A percentile compares a stretch with the other conserved stretches of the same genome.
phyloP scores from a whole-genome alignment of 1,284 basidiomycete genomes.

The Exobasidium rhododendri region DNA sequence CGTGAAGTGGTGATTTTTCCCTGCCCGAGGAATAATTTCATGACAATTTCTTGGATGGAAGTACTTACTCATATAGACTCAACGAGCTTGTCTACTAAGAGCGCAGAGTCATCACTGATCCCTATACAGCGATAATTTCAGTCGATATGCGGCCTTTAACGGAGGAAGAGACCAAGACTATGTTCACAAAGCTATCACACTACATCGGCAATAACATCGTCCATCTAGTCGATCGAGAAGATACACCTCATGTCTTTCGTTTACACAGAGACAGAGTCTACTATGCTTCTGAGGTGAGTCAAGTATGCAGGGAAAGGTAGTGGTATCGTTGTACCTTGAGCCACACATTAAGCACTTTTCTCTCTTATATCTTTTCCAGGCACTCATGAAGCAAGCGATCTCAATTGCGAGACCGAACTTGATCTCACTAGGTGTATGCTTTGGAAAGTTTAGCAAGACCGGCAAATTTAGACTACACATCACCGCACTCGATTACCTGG shows the following conservation, averaged over 20 bases:
- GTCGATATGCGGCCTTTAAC: constrained; percentile 53
- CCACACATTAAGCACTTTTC: not conserved
- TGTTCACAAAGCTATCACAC: constrained; percentile 86
- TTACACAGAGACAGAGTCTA: constrained; percentile 55
- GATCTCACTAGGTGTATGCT: constrained; percentile 89
- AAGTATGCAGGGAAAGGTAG: too few relatives aligned
- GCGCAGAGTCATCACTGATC: too few relatives aligned
- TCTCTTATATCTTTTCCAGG: not conserved
- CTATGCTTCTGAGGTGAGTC: constrained; percentile 43
- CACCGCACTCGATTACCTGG: constrained; percentile 85
- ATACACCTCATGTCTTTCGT: constrained; percentile 53
- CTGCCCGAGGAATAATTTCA: too few relatives aligned
- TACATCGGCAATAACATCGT: constrained; percentile 90
- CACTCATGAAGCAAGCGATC: constrained; percentile 80
- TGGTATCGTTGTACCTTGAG: not conserved
- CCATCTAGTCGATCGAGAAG: constrained; percentile 56
- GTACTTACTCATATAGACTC: not conserved
- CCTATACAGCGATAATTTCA: not conserved
- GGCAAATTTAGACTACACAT: constrained; percentile 98
- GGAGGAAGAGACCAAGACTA: constrained; percentile 58
- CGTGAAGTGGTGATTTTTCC: too few relatives aligned
- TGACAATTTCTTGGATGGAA: not conserved
- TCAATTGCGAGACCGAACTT: constrained; percentile 90
- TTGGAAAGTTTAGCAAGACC: constrained; percentile 95
- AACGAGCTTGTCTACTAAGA: not conserved